phyloP scores from a whole-genome alignment of 306 rosid species.

The Vicia sativa region DNA sequence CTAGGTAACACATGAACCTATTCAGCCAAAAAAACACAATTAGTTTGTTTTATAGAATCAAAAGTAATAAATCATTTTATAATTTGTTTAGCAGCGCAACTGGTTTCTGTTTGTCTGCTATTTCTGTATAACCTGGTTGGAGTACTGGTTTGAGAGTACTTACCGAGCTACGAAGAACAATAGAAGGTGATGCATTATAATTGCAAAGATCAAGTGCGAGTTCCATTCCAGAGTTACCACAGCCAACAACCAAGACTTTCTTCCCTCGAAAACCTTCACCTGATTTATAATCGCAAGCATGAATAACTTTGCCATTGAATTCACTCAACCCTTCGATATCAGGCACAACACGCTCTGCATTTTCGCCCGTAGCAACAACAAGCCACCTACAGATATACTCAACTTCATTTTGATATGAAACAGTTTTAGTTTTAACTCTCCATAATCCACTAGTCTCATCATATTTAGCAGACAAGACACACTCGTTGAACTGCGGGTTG shows the following conservation, averaged over 20 bases:
- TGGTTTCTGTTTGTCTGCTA: too few relatives aligned
- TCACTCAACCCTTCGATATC: constrained; percentile 68
- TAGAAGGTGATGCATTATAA: constrained; percentile 75
- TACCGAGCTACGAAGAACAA: constrained; percentile 90
- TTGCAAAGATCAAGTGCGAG: constrained; percentile 86
- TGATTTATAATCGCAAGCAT: constrained; percentile 78
- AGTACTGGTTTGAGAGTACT: constrained; percentile 24
- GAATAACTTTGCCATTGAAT: constrained; percentile 69
- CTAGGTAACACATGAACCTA: constrained; percentile 91
- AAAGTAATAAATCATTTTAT: too few relatives aligned
- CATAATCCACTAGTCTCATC: constrained; percentile 74
- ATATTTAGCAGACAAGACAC: constrained; percentile 65
- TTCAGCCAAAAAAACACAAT: constrained; percentile 39
- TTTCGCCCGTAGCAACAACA: constrained; percentile 91
- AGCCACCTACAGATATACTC: constrained; percentile 90
- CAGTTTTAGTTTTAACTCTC: constrained; percentile 61
- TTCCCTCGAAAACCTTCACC: constrained; percentile 75
- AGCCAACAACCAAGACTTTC: constrained; percentile 88
- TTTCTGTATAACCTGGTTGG: too few relatives aligned
- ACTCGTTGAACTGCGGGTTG: constrained; percentile 76
- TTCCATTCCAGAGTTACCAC: constrained; percentile 98
- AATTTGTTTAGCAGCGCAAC: too few relatives aligned
- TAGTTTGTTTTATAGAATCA: too few relatives aligned
- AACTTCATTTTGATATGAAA: constrained; percentile 45
- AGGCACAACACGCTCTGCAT: constrained; percentile 83